Evolutionary conservation across 257 asterid genomes (phyloP).

Genomic region (Solanum acaule): DNA sequence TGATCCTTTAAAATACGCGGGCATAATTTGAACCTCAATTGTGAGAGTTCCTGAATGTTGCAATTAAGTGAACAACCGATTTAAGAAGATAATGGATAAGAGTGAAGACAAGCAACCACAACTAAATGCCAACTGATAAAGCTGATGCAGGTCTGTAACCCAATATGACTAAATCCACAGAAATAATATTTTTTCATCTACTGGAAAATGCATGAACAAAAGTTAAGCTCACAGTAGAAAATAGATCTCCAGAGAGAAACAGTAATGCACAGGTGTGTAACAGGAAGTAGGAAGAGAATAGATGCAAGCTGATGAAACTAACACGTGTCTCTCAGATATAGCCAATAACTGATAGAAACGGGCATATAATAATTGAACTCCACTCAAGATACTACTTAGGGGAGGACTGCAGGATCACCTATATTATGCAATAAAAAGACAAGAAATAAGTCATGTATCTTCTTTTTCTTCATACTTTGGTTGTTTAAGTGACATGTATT

Average conservation of each 20-base stretch:
- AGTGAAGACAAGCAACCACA: background rate
- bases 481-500: background rate
- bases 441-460: background rate
- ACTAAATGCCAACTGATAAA: background rate
- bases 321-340: background rate
- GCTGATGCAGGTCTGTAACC: background rate
- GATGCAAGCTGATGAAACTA: background rate
- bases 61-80: background rate
- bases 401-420: background rate
- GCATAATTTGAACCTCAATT: conserved; percentile 68
- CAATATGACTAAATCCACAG: background rate
- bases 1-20: conserved; percentile 78
- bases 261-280: background rate
- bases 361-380: background rate
- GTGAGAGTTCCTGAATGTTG: conserved; percentile 65
- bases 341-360: background rate
- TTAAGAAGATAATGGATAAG: background rate
- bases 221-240: background rate
- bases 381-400: background rate
- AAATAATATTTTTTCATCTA: background rate
- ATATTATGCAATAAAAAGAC: background rate
- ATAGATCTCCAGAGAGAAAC: background rate
- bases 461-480: background rate
- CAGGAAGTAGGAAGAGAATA: background rate
- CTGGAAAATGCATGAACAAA: background rate